Conservation (phyloP, 805 yeast genomes). For the Jamesozyma piceae region DNA sequence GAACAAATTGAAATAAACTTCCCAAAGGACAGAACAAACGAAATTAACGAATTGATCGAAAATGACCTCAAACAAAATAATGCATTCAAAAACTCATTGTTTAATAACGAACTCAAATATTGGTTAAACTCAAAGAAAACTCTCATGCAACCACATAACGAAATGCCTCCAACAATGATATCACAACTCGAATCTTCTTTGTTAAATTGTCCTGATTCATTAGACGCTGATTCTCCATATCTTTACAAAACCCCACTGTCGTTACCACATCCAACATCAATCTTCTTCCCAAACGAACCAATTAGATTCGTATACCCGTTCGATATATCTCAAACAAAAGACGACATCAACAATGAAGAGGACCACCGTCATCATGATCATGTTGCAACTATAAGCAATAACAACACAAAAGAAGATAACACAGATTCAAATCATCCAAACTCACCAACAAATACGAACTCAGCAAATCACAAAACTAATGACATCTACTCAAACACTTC, state of each 20-base stretch:
- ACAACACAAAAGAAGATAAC: background rate
- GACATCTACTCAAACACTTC: constrained; percentile 30
- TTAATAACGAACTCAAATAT: constrained; percentile 23
- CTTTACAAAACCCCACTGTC: constrained; percentile 54
- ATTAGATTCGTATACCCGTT: constrained; percentile 25
- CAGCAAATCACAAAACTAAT: constrained; percentile 5
- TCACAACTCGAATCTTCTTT: constrained; percentile 61
- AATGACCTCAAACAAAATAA: constrained; percentile 15
- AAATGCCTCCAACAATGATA: constrained; percentile 23
- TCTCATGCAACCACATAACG: constrained; percentile 24
- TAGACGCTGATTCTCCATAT: constrained; percentile 75
- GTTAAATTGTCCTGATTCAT: constrained; percentile 86
- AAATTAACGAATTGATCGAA: constrained; percentile 22
- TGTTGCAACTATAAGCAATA: background rate
- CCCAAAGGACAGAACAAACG: constrained; percentile 23
- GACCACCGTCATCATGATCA: background rate
- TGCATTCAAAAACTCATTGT: constrained; percentile 25
- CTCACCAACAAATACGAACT: background rate
- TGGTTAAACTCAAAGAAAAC: constrained; percentile 25
- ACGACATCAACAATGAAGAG: background rate
- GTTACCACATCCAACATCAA: constrained; percentile 81
- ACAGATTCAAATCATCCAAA: background rate
- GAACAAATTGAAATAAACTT: constrained; percentile 8
- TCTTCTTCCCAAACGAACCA: constrained; percentile 63
- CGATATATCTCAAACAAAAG: constrained; percentile 20